Evolutionary conservation across 768 basidiomycete species (phyloP), one percentile per base, ranked within the genome.

Genomic region (Termitomyces sp.): DNA sequence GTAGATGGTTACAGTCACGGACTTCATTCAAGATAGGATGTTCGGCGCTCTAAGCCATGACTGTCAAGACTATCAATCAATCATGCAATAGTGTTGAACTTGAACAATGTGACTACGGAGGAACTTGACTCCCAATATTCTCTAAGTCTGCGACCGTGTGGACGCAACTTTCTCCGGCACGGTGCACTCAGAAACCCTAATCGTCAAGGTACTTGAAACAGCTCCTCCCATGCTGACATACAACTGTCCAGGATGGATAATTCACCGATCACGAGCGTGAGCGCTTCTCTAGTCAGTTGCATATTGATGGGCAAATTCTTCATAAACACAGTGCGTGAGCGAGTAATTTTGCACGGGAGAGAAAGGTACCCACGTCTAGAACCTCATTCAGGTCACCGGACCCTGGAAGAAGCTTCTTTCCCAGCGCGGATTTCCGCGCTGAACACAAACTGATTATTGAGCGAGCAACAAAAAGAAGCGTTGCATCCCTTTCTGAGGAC

Each of bases 181-280:
- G 31, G 31, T 11, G 12, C n/a, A 33, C n/a, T 33, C 15, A 31
- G 19, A 21, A 30, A 21, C 21, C 40, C 28, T 33, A 17, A 10
- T 26, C 10, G 15, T 7, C 26, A 40, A 6, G n/a, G 50, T 14
- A 40, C 17, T 40, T 19, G 14, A 8, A 30, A 51, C 11, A 51
- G n/a, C 11, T 40, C 38, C 50, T 58, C 68, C 84, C 79, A 85
- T 31, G 66, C 61, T 43, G 73, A 70, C 47, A 70, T 66, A 60
- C 83, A 83, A 56, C 77, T 76, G 54, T 83, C 76, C 57, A 85
- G 68, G 40, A 86, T 69, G 3, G 83, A 82, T 35, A 68, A 63
- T 59, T 85, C 83, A 5, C 73, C 72, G 60, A 84, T 69, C 44
- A 76, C 75, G 50, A 83, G 59, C 7, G 71, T 68, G 35, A 85